phyloP scores from a whole-genome alignment of 2,329 filamentous ascomycete genomes.

The Aspergillus tanneri region DNA sequence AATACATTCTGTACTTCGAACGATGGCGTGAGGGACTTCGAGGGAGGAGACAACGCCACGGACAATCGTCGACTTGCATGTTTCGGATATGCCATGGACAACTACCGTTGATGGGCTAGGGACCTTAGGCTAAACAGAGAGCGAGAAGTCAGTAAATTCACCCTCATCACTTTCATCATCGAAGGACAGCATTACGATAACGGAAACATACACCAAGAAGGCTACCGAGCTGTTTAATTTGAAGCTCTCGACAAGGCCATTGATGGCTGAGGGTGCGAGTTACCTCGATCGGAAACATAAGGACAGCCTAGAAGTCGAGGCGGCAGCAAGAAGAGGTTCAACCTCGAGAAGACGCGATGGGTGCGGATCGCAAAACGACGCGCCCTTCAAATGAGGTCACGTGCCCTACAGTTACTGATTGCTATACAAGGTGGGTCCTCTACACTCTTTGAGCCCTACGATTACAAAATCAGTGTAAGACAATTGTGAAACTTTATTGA shows the following conservation, averaged over 20 bases:
- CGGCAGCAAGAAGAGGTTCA: background rate
- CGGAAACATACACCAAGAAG: slow-evolving; percentile 39
- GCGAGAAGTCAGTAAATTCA: background rate
- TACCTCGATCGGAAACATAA: slow-evolving; percentile 36
- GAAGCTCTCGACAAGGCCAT: slow-evolving; percentile 47
- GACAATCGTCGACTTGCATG: slow-evolving; percentile 77
- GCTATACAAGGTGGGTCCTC: no score
- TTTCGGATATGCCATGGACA: slow-evolving; percentile 79
- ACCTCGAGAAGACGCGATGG: slow-evolving; percentile 2
- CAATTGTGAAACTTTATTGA: no score
- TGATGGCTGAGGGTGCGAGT: slow-evolving; percentile 36
- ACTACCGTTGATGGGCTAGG: slow-evolving; percentile 73
- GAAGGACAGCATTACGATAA: no score
- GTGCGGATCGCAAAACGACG: no score
- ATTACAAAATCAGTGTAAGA: no score
- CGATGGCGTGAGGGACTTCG: slow-evolving; percentile 45
- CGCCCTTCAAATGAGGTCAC: no score
- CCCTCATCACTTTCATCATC: no score
- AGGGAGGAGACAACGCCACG: slow-evolving; percentile 63
- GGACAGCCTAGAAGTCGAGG: background rate
- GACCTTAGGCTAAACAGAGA: slow-evolving; percentile 38
- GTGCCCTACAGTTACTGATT: no score
- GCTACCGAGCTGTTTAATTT: slow-evolving; percentile 42
- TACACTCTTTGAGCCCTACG: no score
- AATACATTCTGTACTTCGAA: slow-evolving; percentile 48